Base-by-base conservation (phyloP, 108 stramenopile species). In the Cyclotella distinguenda region DNA sequence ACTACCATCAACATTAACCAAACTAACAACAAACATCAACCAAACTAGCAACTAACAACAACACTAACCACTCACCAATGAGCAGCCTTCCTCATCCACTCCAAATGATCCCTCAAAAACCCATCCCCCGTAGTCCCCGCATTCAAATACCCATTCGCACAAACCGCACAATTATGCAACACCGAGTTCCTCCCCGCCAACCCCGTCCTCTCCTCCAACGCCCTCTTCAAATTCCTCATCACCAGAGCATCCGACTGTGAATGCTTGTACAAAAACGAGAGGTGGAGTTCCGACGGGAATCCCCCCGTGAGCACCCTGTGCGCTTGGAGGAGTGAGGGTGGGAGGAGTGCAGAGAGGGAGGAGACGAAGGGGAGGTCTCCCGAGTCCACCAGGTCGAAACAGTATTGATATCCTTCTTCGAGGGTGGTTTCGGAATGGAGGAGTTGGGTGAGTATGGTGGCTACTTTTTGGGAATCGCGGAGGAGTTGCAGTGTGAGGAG, bases 61-160 rank as follows among this genome's bases (percentile, higher is more conserved):
- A 38, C 19, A 27, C 12, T 23, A 21, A 39, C 1, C 42, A 81
- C 92, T 60, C 74, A 93, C 99, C 99, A 99, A 85, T 99, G 97
- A 71, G 85, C 85, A 16, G 99, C 98, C 70, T 97, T 96, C 54
- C 94, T 96, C 91, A 99, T 90, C 97, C 97, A 99, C 46, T 99
- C 97, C 61, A 99, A 84, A 81, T 99, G 86, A 54, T 99, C 93
- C 52, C 99, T 80, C 59, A 98, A 65, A 70, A 99, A 99, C 7
- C 84, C 72, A 74, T 99, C 98, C 66, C 94, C 89, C 66, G 96
- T 96, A 6, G 97, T 99, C 10, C 99, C 98, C 26, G 93, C 86
- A 66, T 98, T 79, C 78, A 98, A 74, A 67, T 91, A 97, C 26
- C 82, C 83, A 76, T 98, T 94, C 13, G 98, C 84, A 48, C 93